Evolutionary conservation across 2,329 filamentous ascomycete genomes (phyloP).

Genomic region (Fusarium sp.): DNA sequence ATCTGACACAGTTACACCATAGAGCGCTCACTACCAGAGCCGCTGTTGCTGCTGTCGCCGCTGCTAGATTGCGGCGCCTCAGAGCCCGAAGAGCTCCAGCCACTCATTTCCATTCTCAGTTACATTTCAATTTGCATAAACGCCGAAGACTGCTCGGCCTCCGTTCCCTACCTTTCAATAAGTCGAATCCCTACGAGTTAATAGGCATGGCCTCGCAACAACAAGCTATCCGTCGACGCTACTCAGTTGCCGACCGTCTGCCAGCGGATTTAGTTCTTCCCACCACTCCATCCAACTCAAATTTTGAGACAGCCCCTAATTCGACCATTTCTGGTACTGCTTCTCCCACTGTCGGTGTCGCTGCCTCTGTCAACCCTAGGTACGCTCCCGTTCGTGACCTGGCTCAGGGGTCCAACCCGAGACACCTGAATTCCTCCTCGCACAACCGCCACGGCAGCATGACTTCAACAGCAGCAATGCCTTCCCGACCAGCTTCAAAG

Average conservation of each 20-base stretch:
- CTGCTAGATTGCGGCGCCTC: constrained; percentile 53
- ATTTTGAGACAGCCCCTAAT: constrained; percentile 25
- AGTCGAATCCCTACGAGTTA: constrained; percentile 40
- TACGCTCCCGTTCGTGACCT: constrained; percentile 27
- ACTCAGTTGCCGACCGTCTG: constrained; percentile 52
- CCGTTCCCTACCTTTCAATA: constrained; percentile 44
- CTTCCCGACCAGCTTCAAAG: constrained; percentile 51
- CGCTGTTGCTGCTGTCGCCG: constrained; percentile 52
- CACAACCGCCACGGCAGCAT: constrained; percentile 32
- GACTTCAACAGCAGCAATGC: constrained; percentile 44
- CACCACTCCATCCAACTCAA: constrained; percentile 36
- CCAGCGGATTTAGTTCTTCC: constrained; percentile 43
- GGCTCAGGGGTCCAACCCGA: constrained; percentile 21
- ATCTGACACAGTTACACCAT: constrained; percentile 52
- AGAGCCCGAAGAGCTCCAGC: constrained; percentile 51
- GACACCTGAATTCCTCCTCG: constrained; percentile 17
- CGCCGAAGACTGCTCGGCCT: constrained; percentile 48
- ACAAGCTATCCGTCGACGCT: constrained; percentile 54
- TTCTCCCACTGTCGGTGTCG: constrained; percentile 10
- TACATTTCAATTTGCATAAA: constrained; percentile 44
- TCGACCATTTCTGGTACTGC: constrained; percentile 12
- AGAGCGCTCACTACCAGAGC: constrained; percentile 58
- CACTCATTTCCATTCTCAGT: constrained; percentile 42
- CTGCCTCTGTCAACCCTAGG: constrained; percentile 18
- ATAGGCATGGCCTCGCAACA: constrained; percentile 49